Base-by-base conservation (phyloP, 176 grass and related monocot genomes). In the Aegilops sharonensis region DNA sequence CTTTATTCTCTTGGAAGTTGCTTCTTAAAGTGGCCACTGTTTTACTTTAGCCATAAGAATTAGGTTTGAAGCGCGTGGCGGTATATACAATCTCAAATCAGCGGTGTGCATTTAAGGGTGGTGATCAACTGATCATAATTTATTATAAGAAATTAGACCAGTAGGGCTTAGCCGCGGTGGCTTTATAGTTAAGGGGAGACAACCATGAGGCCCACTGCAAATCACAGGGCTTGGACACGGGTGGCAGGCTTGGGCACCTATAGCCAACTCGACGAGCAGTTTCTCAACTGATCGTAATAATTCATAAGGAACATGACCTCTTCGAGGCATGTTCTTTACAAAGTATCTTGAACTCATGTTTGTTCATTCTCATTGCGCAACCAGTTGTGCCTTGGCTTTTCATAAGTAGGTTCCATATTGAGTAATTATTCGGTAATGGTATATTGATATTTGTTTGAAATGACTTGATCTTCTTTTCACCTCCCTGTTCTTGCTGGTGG, bases 1-100 rank as follows among this genome's bases (percentile, higher is more conserved):
- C 17, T 88, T 81, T 81, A 64, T 81, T 81, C 59, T 68, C n/a
- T 68, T 62, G 63, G 35, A 80, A 59, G 83, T 63, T 76, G 27
- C 79, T 86, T 88, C 21, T 43, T 40, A 24, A 77, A 63, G 12
- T 81, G 24, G 9, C 9, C 5, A 3, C 1, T 87, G 29, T 43
- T 50, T 85, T 50, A 36, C 8, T 24, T 5, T 68, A 80, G 17
- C 29, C 4, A 13, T 34, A 62, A 12, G 50, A 69, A 63, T 25
- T 70, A 77, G 31, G 32, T 85, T 88, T 42, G 34, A 13, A 30
- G 54, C 2, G 1, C 2, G 32, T 2, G 1, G 1, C 3, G 50
- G 25, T 25, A 25, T 27, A 27, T 36, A 50, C 45, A 37, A 11
- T 71, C 36, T 72, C 8, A 2, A 64, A 63, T 37, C 17, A 27